These are phyloP conservation scores for Ambrosia artemisiifolia DNA, from an alignment of 129 eudicot genomes.

Conservation along the genomic window DNA sequence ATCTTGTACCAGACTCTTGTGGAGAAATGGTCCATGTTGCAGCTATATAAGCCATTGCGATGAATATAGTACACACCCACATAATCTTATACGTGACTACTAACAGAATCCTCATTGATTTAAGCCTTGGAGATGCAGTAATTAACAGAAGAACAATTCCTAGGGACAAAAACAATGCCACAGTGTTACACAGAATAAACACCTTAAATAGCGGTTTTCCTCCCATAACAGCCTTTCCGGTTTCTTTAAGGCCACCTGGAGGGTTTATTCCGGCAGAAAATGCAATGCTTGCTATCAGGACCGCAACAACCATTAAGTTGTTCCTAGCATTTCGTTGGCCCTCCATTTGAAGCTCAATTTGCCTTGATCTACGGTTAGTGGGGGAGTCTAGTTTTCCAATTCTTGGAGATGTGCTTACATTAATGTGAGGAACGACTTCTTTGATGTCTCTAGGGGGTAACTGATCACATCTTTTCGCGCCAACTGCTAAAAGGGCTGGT, in stretches of 20 bases:
- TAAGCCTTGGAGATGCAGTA: too few species aligned
- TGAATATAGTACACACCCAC: constrained; percentile 56
- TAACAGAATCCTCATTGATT: too few species aligned
- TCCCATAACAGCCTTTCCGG: constrained; percentile 46
- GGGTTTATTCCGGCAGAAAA: constrained; percentile 54
- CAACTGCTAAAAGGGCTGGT: constrained; percentile 38
- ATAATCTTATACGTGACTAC: constrained; percentile 36
- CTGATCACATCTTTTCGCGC: constrained; percentile 51
- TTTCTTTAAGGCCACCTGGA: constrained; percentile 45
- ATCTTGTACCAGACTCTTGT: constrained; percentile 23
- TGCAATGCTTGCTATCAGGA: constrained; percentile 49
- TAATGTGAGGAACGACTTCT: constrained; percentile 24
- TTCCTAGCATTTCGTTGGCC: neutral
- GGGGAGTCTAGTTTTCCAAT: too few species aligned
- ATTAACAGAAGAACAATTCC: constrained; percentile 49
- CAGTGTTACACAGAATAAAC: constrained; percentile 40
- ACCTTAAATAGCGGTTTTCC: constrained; percentile 31
- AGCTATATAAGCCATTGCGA: constrained; percentile 43
- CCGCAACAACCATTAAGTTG: constrained; percentile 47
- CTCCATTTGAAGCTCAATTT: constrained; percentile 46
- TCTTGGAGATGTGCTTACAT: neutral
- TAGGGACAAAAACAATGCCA: constrained; percentile 49
- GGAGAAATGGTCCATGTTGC: constrained; percentile 45
- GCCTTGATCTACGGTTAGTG: constrained; percentile 31
- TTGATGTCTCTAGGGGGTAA: constrained; percentile 40